Base-by-base conservation (phyloP, 2,329 filamentous ascomycete species). In the Nemania sp. region DNA sequence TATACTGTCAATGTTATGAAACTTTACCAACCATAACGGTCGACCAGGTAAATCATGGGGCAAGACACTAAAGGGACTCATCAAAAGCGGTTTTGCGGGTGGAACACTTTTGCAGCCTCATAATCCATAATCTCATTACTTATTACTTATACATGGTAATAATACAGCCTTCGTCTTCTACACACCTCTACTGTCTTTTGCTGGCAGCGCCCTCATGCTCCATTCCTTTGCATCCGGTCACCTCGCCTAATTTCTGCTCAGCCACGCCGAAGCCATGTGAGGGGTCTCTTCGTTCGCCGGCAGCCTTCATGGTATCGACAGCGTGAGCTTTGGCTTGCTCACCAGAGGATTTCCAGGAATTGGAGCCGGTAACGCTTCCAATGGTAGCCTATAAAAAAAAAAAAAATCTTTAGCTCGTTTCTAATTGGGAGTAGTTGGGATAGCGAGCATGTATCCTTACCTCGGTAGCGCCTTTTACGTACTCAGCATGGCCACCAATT, bases 221-320 rank as follows among this genome's bases (percentile, higher is more conserved):
- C 90, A 93, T 92, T 0, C 90, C 90, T 78, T 90, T 88, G 71
- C 90, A 93, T 0, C 90, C 90, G 0, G 88, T 85, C 0, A 86
- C 79, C 74, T 86, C 87, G 5, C 90, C 90, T 0, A 88, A 87
- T 55, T 89, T 75, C 81, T 92, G 87, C 77, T 93, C 90, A 2
- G 84, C 83, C 74, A 86, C 88, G 41, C 90, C 90, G 62, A 85
- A 88, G 0, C 90, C 90, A 51, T 86, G 80, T 5, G 78, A 73
- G 1, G 85, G 77, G 72, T 92, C 87, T 24, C 89, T 83, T 61
- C 84, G 79, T 71, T 88, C 84, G 66, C 83, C 82, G 0, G 88
- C 89, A 8, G 83, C 80, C 79, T 90, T 89, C 88, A 93, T 89
- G 1, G 84, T 80, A 41, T 87, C 85, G 55, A 90, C 81, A 10